Percentiles rank a stretch among this genome's conserved stretches.
phyloP scores from a whole-genome alignment of 495 filamentous ascomycete genomes.

The Trichoderma gamsii region DNA sequence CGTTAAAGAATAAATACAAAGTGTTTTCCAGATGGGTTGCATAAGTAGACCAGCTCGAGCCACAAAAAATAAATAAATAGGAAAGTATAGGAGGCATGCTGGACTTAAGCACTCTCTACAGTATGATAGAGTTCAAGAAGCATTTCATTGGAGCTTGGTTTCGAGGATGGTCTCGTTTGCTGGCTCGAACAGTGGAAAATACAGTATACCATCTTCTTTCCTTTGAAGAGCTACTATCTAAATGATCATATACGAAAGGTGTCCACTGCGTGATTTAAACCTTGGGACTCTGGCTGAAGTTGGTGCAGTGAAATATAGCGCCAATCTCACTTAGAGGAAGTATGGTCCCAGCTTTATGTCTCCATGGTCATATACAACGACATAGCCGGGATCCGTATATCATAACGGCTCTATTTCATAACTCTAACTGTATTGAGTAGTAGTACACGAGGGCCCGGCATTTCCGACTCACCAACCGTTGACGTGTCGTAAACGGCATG shows the following conservation, averaged over 20 bases:
- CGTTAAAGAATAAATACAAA: no score
- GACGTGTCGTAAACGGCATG: constrained; percentile 18
- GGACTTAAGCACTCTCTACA: constrained; percentile 26
- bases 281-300: constrained; percentile 27
- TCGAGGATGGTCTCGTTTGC: constrained; percentile 52
- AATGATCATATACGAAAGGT: constrained; percentile 23
- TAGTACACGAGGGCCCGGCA: constrained; percentile 25
- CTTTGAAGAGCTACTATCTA: constrained; percentile 37
- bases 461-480: constrained; percentile 23
- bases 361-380: constrained; percentile 12
- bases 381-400: constrained; percentile 24
- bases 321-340: constrained; percentile 25
- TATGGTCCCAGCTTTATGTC: constrained; percentile 17
- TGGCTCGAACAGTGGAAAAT: constrained; percentile 53
- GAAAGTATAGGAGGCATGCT: no score
- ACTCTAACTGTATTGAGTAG: constrained; percentile 35
- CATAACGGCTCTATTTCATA: constrained; percentile 41
- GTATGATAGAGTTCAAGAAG: constrained; percentile 47
- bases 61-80: no score
- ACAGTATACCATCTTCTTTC: constrained; percentile 48
- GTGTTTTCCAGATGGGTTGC: no score
- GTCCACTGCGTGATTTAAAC: constrained; percentile 25
- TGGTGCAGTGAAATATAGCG: constrained; percentile 31
- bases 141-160: constrained; percentile 44
- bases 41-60: no score